Evolutionary conservation across 2,329 filamentous ascomycete species (phyloP).

Genomic region (Fusarium circinatum): DNA sequence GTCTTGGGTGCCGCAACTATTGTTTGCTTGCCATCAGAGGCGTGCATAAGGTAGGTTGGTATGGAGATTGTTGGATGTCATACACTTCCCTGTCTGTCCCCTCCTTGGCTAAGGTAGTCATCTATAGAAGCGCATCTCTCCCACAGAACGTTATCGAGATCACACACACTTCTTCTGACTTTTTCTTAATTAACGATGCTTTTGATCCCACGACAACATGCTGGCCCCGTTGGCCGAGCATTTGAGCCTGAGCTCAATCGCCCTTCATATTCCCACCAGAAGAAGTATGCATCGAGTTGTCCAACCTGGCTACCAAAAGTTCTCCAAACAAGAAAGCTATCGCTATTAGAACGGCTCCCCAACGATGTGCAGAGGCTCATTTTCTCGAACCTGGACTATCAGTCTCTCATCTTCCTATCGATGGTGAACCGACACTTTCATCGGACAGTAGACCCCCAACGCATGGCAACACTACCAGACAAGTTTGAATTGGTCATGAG

Average conservation of each 20-base stretch:
- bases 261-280: conserved; percentile 12
- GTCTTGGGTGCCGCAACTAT: conserved; percentile 13
- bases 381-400: conserved; percentile 52
- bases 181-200: conserved; percentile 41
- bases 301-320: conserved; percentile 17
- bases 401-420: conserved; percentile 54
- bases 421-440: conserved; percentile 51
- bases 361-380: conserved; percentile 48
- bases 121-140: conserved; percentile 41
- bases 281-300: conserved; percentile 15
- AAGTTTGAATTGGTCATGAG: conserved; percentile 55
- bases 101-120: conserved; percentile 11
- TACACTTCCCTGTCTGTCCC: not conserved
- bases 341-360: conserved; percentile 49
- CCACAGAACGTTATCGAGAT: conserved; percentile 42
- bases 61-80: not conserved
- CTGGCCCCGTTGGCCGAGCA: conserved; percentile 13
- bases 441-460: conserved; percentile 47
- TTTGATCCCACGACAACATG: conserved; percentile 40
- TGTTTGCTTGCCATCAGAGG: conserved; percentile 29
- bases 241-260: conserved; percentile 28
- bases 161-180: conserved; percentile 6
- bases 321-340: conserved; percentile 33
- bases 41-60: conserved; percentile 16
- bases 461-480: conserved; percentile 49